Evolutionary conservation across 257 asterid species (phyloP), one percentile per base, ranked within the genome.

Genomic region (Schizonepeta tenuifolia): DNA sequence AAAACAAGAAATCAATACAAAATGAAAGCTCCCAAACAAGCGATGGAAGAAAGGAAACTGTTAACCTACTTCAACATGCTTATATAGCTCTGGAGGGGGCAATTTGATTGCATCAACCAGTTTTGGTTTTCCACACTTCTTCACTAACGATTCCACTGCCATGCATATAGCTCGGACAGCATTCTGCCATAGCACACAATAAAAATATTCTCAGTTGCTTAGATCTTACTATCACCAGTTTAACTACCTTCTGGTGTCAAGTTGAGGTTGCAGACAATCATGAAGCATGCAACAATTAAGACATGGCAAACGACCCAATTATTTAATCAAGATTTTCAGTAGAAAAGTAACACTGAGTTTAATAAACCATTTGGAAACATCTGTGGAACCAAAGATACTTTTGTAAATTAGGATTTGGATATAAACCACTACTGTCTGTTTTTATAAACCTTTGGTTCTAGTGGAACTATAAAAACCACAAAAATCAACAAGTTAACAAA

Each of bases 21-120:
- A 53, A 53, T 20, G 61, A 71, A 62, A 26, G 49, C 46, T 73
- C 7, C 8, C 6, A 15, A 40, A 41, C 26, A 61, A 36, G 69
- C 49, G 60, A 71, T 22, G 31, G 10, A 74, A 65, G 55, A 67
- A 76, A 24, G 9, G 35, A 57, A 51, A 71, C 14, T 2, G 2
- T 43, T 63, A 59, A 75, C 97, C 71, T 90, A 93, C 98, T 78
- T 94, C 98, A 18, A 94, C 97, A 76, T 85, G 93, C 67, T 83
- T 88, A 75, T 91, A 94, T 69, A 94, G 86, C 87, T 91, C 95
- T 13, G 90, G 86, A 73, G 99, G 99, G 74, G 99, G 99, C 74
- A 94, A 82, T 79, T 81, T 86, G 80, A 94, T 87, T 65, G 97
- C 98, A 33, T 94, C 99, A 55, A 89, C 82, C 98, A 91, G 81